Evolutionary conservation across 2,329 filamentous ascomycete species (phyloP), one percentile per base, ranked within the genome.

Genomic region (Niveomyces coronatus): DNA sequence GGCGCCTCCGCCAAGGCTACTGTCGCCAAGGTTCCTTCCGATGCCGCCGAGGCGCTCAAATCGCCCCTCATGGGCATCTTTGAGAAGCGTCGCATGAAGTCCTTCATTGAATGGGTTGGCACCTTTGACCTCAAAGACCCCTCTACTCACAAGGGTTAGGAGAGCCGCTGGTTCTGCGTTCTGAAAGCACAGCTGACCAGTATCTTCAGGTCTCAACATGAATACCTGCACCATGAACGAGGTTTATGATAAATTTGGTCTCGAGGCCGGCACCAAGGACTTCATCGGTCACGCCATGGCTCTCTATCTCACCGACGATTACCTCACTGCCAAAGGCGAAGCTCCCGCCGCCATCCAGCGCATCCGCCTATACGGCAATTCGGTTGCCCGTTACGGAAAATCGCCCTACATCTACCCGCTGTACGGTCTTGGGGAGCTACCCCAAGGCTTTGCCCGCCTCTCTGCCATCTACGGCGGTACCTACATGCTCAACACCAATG

Each of bases 261-360:
- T 98, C 45, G 91, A 98, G 67, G 57, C 81, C 16, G 73, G 77
- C 42, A 98, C 91, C 49, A 81, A 85, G 53, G 91, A 98, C 65
- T 98, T 98, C 59, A 84, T 96, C 53, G 91, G 91, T 47, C 91
- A 98, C 64, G 86, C 89, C 53, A 98, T 98, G 91, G 91, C 91
- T 43, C 79, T 98, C 35, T 96, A 88, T 68, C 78, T 83, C 40
- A 87, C 84, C 42, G 89, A 96, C 60, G 79, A 82, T 58, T 95
- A 98, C 66, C 80, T 94, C 55, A 77, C 71, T 48, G 62, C 72
- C 46, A 65, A 71, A 35, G 88, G 88, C 47, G 68, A 70, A 55
- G 86, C 88, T 31, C 79, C 82, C 50, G 87, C 94, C 58, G 79
- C 85, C 40, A 84, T 98, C 52, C 78, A 89, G 63, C 86, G 89